A percentile compares a stretch with the other conserved stretches of the same genome.
Evolutionary conservation across 1,284 basidiomycete species (phyloP).

Genomic region (Termitomyces sp.): DNA sequence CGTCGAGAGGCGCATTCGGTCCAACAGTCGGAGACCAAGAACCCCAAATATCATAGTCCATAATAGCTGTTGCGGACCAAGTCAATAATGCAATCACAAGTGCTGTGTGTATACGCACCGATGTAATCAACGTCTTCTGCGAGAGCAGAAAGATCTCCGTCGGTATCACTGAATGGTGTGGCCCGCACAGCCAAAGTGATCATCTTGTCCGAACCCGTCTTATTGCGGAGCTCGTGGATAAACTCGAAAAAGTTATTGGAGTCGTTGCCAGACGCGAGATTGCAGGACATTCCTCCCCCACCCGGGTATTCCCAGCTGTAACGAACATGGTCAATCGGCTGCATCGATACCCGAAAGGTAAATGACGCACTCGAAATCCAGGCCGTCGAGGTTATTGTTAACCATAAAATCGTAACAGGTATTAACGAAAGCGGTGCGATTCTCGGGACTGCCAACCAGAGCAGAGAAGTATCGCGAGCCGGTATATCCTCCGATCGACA

Average conservation of each 20-base stretch:
- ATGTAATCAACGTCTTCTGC: slow-evolving; percentile 74
- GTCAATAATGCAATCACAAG: neutral
- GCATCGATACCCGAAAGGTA: neutral
- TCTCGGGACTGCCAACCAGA: slow-evolving; percentile 47
- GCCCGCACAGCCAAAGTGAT: slow-evolving; percentile 73
- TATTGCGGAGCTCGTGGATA: slow-evolving; percentile 62
- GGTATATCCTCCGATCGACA: slow-evolving; percentile 83
- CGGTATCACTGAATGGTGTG: slow-evolving; percentile 59
- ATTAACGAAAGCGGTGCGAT: slow-evolving; percentile 63
- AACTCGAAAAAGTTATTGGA: slow-evolving; percentile 69
- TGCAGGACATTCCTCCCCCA: slow-evolving; percentile 61
- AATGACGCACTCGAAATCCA: slow-evolving; percentile 65
- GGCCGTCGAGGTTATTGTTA: slow-evolving; percentile 66
- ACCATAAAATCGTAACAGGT: slow-evolving; percentile 57
- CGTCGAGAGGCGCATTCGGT: slow-evolving; percentile 74
- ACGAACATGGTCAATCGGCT: neutral
- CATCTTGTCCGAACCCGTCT: slow-evolving; percentile 53
- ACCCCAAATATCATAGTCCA: slow-evolving; percentile 89
- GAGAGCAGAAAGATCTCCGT: slow-evolving; percentile 71
- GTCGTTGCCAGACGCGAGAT: slow-evolving; percentile 56
- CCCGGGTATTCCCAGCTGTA: slow-evolving; percentile 82
- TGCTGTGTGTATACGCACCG: slow-evolving; percentile 16
- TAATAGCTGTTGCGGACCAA: slow-evolving; percentile 40
- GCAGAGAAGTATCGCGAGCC: slow-evolving; percentile 70
- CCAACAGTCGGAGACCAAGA: slow-evolving; percentile 31